phyloP scores from a whole-genome alignment of 1,284 basidiomycete genomes.

The Rhizoctonia solani region DNA sequence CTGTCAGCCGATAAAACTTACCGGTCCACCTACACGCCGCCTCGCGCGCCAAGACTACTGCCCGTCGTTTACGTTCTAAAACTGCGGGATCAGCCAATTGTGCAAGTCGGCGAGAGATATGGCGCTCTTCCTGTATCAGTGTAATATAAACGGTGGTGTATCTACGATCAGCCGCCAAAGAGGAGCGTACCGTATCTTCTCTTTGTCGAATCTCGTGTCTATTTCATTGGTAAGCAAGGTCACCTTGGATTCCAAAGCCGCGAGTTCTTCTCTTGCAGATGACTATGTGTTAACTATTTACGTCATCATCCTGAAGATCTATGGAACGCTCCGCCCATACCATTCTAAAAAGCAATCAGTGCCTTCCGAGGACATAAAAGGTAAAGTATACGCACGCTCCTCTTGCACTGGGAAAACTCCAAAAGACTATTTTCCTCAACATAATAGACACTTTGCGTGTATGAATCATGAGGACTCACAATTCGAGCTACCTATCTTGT shows the following conservation, averaged over 20 bases:
- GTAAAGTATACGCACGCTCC: constrained; percentile 48
- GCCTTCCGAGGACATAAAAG: too few relatives aligned
- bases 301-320: too few relatives aligned
- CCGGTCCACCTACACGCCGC: constrained; percentile 85
- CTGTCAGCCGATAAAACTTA: constrained; percentile 46
- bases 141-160: neutral
- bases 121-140: neutral
- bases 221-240: constrained; percentile 48
- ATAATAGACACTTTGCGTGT: neutral
- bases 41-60: constrained; percentile 72
- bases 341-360: too few relatives aligned
- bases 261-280: constrained; percentile 57
- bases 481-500: constrained; percentile 91
- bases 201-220: constrained; percentile 59
- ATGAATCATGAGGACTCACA: constrained; percentile 55
- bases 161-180: neutral
- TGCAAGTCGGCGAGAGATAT: constrained; percentile 52
- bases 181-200: constrained; percentile 64
- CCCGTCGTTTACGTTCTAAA: constrained; percentile 73
- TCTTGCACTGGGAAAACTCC: constrained; percentile 87
- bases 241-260: constrained; percentile 48
- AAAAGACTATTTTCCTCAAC: constrained; percentile 65
- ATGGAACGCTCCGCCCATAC: too few relatives aligned
- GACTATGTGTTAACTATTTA: constrained; percentile 52
- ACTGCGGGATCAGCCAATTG: constrained; percentile 75